Evolutionary conservation across 2,329 filamentous ascomycete species (phyloP).

Genomic region (Chalaropsis thielavioides): DNA sequence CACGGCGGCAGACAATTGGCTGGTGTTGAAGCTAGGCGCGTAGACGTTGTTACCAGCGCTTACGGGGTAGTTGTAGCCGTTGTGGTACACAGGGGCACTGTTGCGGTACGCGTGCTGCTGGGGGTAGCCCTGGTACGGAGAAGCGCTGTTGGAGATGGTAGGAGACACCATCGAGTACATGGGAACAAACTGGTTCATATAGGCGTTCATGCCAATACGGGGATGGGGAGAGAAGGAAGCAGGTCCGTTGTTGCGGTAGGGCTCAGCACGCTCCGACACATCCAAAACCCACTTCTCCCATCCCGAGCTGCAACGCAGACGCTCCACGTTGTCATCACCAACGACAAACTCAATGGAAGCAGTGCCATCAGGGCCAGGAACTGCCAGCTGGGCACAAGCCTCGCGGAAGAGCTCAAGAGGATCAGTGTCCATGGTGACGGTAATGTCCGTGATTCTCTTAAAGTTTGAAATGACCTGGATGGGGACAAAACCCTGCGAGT

Average conservation of each 20-base stretch:
- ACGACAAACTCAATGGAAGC: constrained; percentile 62
- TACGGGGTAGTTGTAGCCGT: constrained; percentile 20
- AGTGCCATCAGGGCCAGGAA: constrained; percentile 43
- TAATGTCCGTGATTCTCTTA: constrained; percentile 64
- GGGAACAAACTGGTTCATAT: constrained; percentile 18
- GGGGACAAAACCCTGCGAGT: constrained; percentile 81
- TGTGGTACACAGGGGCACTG: constrained; percentile 20
- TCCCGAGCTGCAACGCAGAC: constrained; percentile 56
- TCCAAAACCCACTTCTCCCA: constrained; percentile 72
- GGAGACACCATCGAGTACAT: constrained; percentile 9
- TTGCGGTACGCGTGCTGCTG: constrained; percentile 23
- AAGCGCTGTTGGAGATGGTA: constrained; percentile 11
- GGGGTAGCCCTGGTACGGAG: constrained; percentile 19
- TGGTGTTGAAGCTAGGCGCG: constrained; percentile 20
- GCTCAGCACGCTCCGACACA: constrained; percentile 54
- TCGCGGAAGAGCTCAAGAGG: constrained; percentile 22
- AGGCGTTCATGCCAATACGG: constrained; percentile 18
- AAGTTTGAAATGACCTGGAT: constrained; percentile 71
- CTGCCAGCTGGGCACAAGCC: constrained; percentile 44
- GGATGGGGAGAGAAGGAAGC: constrained; percentile 26
- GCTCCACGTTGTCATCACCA: constrained; percentile 63
- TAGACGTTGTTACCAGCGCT: constrained; percentile 17
- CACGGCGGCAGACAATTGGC: constrained; percentile 28
- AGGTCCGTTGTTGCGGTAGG: constrained; percentile 59
- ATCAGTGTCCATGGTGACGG: constrained; percentile 14